Percentiles rank a stretch among this genome's conserved stretches.
Evolutionary conservation across 768 basidiomycete species (phyloP).

Genomic region (Asterophora parasitica): DNA sequence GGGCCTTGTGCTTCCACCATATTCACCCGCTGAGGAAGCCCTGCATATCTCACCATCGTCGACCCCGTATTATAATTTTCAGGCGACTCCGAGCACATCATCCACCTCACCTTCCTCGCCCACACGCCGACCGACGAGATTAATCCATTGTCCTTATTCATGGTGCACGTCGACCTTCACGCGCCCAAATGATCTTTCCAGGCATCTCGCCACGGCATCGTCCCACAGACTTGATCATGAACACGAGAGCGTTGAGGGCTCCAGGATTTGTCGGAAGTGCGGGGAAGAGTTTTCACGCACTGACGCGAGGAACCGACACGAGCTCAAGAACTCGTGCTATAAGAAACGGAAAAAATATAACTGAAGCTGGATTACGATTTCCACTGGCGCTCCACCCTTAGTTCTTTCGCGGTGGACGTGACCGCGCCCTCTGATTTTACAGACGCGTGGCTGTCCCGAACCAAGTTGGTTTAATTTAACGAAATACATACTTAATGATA

Average conservation of each 20-base stretch:
- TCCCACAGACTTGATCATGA: conserved; percentile 12
- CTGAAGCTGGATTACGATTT: too few relatives aligned
- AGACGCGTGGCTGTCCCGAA: background rate
- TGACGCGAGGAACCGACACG: conserved; percentile 26
- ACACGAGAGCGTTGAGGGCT: conserved; percentile 4
- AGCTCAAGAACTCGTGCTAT: conserved; percentile 18
- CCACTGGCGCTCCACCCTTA: too few relatives aligned
- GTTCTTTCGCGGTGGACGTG: background rate
- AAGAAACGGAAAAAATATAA: conserved; percentile 15
- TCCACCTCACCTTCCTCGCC: background rate
- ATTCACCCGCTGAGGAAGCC: background rate
- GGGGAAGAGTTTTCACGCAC: conserved; percentile 21
- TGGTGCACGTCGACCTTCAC: conserved; percentile 24
- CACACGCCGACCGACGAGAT: background rate
- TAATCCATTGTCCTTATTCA: conserved; percentile 15
- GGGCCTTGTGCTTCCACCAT: background rate
- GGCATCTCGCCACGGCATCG: conserved; percentile 22
- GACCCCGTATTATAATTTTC: background rate
- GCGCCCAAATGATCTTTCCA: conserved; percentile 18
- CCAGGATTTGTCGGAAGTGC: conserved; percentile 17
- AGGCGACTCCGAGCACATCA: too few relatives aligned
- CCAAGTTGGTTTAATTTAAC: conserved; percentile 9
- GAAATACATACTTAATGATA: conserved; percentile 6
- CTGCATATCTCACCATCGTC: background rate
- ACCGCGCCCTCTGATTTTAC: background rate